phyloP scores from a whole-genome alignment of 2,329 filamentous ascomycete genomes.

The Apiospora koreana region DNA sequence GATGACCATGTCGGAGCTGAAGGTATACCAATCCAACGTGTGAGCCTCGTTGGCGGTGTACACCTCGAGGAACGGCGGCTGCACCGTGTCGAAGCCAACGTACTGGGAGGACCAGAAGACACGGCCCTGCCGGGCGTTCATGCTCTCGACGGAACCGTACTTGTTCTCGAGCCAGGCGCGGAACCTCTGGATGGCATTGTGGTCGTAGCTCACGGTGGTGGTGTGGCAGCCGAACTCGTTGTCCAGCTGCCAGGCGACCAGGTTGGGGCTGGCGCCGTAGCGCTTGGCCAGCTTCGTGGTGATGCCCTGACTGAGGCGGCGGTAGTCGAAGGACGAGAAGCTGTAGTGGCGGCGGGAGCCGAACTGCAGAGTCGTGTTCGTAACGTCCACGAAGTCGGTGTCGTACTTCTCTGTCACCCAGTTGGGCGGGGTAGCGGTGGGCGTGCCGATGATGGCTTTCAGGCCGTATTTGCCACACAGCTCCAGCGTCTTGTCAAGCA shows the following conservation, averaged over 20 bases:
- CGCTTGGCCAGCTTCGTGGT: conserved; percentile 22
- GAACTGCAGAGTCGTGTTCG: conserved; percentile 23
- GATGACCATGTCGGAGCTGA: conserved; percentile 26
- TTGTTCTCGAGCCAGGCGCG: conserved; percentile 24
- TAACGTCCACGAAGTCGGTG: conserved; percentile 24
- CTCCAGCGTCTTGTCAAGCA: conserved; percentile 22
- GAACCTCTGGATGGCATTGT: conserved; percentile 21
- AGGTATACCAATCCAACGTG: conserved; percentile 25
- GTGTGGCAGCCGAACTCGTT: conserved; percentile 26
- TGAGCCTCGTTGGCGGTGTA: conserved; percentile 25
- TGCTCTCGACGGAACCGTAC: conserved; percentile 22
- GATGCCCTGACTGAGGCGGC: conserved; percentile 24
- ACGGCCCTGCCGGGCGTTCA: conserved; percentile 24
- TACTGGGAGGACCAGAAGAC: conserved; percentile 27
- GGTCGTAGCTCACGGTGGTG: conserved; percentile 23
- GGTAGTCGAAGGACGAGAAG: conserved; percentile 25
- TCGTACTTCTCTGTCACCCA: conserved; percentile 24
- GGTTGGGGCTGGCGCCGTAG: conserved; percentile 20
- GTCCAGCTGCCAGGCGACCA: conserved; percentile 26
- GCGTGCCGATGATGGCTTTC: conserved; percentile 25
- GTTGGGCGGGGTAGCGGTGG: conserved; percentile 23
- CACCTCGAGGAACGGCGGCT: conserved; percentile 23
- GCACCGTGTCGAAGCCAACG: conserved; percentile 21
- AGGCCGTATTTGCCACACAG: conserved; percentile 20
- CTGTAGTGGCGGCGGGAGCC: conserved; percentile 25